Conservation (phyloP, 768 basidiomycete species). For the Leccinum barrowsii region DNA sequence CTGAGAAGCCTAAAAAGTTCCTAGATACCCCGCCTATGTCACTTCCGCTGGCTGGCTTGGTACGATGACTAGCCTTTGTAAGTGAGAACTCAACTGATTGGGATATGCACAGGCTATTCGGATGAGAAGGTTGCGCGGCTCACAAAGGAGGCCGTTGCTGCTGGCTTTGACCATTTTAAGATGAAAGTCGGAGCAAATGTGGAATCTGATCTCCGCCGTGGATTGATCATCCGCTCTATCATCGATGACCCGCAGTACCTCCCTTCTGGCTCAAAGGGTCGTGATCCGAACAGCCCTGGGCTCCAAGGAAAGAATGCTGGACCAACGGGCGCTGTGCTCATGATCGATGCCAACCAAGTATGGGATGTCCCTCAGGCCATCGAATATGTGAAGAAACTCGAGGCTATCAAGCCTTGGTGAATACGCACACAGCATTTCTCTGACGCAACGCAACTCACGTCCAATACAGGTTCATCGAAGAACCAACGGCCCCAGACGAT, state of each 20-base stretch:
- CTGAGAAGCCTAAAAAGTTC: background rate
- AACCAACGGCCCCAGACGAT: slow-evolving; percentile 95
- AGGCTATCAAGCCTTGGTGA: slow-evolving; percentile 84
- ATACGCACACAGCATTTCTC: slow-evolving; percentile 1
- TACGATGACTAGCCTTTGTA: slow-evolving; percentile 19
- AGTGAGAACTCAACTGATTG: slow-evolving; percentile 7
- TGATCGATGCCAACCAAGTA: slow-evolving; percentile 98
- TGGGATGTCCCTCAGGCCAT: slow-evolving; percentile 94
- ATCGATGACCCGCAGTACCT: slow-evolving; percentile 90
- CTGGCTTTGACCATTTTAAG: slow-evolving; percentile 98
- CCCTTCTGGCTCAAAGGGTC: slow-evolving; percentile 52
- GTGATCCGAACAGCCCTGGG: slow-evolving; percentile 58
- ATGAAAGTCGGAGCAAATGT: slow-evolving; percentile 94
- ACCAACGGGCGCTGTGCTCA: slow-evolving; percentile 88
- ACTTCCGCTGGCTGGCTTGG: slow-evolving; percentile 93
- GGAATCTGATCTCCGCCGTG: slow-evolving; percentile 81
- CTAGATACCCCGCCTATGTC: slow-evolving; percentile 89
- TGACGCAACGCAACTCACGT: background rate
- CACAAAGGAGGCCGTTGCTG: slow-evolving; percentile 78
- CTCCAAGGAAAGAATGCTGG: slow-evolving; percentile 90
- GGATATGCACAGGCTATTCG: slow-evolving; percentile 57
- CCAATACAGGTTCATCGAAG: slow-evolving; percentile 82
- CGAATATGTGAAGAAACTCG: slow-evolving; percentile 80
- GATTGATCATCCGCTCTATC: slow-evolving; percentile 86
- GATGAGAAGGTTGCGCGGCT: slow-evolving; percentile 89